phyloP scores from a whole-genome alignment of 2,329 filamentous ascomycete species.

The Coleophoma crateriformis region DNA sequence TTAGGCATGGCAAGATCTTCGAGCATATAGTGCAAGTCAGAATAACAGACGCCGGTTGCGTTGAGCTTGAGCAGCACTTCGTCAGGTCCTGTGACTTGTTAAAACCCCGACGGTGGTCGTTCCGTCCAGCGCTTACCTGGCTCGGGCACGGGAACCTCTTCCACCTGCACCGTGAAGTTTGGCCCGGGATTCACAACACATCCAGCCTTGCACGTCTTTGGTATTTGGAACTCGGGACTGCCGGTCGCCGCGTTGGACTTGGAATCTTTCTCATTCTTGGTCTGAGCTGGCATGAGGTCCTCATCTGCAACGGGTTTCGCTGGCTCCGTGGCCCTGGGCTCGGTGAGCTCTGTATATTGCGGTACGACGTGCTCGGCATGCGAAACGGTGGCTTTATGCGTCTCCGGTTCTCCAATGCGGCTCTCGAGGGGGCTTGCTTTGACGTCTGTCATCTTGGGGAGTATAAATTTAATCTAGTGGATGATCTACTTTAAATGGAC shows the following conservation, averaged over 20 bases:
- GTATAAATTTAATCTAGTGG: too few species aligned
- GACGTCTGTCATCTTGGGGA: too few species aligned
- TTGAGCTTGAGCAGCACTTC: slow-evolving; percentile 53
- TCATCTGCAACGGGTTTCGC: too few species aligned
- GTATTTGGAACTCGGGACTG: slow-evolving; percentile 23
- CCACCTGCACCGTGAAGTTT: slow-evolving; percentile 39
- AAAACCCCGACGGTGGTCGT: not conserved
- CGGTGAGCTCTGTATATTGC: not conserved
- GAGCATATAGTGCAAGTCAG: slow-evolving; percentile 52
- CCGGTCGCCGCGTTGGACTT: too few species aligned
- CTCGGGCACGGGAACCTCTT: slow-evolving; percentile 41
- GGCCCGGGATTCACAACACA: slow-evolving; percentile 45
- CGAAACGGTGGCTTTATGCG: not conserved
- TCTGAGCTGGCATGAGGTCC: too few species aligned
- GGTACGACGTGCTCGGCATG: not conserved
- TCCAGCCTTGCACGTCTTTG: slow-evolving; percentile 42
- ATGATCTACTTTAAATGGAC: too few species aligned
- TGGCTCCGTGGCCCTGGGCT: not conserved
- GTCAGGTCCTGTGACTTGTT: slow-evolving; percentile 23
- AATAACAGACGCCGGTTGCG: slow-evolving; percentile 50
- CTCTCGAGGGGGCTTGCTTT: too few species aligned
- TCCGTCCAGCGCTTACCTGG: slow-evolving; percentile 22
- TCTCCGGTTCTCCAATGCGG: not conserved
- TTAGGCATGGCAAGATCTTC: slow-evolving; percentile 42
- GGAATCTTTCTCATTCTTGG: too few species aligned